These are phyloP conservation scores for Solanum pimpinellifolium DNA, from an alignment of 257 asterid genomes.

Conservation along the genomic window DNA sequence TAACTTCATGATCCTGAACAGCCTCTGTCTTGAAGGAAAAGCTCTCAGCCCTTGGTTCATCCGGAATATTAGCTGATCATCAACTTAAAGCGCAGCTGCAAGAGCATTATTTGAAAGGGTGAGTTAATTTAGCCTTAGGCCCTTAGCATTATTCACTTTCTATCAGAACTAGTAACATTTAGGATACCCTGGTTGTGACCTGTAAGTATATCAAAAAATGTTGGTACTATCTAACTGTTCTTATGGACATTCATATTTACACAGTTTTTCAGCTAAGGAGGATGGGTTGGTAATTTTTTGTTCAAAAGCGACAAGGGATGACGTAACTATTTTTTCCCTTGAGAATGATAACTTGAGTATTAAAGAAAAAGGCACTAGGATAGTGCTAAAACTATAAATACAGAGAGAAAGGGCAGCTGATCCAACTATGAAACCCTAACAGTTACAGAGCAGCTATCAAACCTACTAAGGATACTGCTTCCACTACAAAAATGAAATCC, in stretches of 20 bases:
- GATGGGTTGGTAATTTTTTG: not conserved
- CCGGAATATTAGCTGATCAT: conserved; percentile 98
- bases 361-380: not conserved
- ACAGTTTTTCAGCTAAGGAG: not conserved
- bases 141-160: not conserved
- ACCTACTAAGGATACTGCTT: not conserved
- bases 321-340: not conserved
- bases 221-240: not conserved
- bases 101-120: conserved; percentile 95
- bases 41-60: conserved; percentile 91
- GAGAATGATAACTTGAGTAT: not conserved
- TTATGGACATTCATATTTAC: not conserved
- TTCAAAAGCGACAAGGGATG: not conserved
- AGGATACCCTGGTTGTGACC: not conserved
- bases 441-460: not conserved
- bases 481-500: not conserved
- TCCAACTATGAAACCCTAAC: not conserved
- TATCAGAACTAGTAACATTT: not conserved
- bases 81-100: conserved; percentile 96
- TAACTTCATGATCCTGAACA: conserved; percentile 27
- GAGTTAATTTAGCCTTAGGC: conserved; percentile 16
- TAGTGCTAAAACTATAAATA: not conserved
- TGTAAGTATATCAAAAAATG: not conserved
- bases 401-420: not conserved
- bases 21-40: conserved; percentile 97